These are phyloP conservation scores for Tylopilus intermedius DNA, from an alignment of 768 basidiomycete genomes.

Conservation along the genomic window DNA sequence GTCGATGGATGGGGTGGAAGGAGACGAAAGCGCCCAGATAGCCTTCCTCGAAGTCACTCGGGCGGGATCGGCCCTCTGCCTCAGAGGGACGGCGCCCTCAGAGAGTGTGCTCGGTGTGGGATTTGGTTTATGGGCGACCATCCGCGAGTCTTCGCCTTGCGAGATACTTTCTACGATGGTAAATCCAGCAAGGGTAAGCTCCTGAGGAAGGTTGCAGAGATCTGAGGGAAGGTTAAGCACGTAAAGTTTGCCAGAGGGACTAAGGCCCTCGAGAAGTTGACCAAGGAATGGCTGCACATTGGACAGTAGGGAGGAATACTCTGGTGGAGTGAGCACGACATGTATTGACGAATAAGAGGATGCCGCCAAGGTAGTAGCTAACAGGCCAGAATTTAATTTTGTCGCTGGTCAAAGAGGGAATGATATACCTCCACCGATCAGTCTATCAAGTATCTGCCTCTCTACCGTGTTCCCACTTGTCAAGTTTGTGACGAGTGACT, in stretches of 20 bases:
- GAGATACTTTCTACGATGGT: slow-evolving; percentile 42
- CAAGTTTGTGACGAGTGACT: slow-evolving; percentile 58
- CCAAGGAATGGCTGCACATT: slow-evolving; percentile 52
- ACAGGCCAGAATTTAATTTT: slow-evolving; percentile 1
- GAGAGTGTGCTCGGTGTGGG: slow-evolving; percentile 32
- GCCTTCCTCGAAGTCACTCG: slow-evolving; percentile 80
- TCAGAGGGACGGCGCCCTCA: slow-evolving; percentile 40
- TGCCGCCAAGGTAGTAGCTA: slow-evolving; percentile 55
- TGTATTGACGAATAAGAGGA: slow-evolving; percentile 62
- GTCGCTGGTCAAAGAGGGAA: slow-evolving; percentile 3
- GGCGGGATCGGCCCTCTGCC: slow-evolving; percentile 45
- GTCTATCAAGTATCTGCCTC: slow-evolving; percentile 75
- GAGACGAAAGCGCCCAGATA: slow-evolving; percentile 75
- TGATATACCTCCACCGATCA: slow-evolving; percentile 68
- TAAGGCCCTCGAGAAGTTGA: slow-evolving; percentile 55
- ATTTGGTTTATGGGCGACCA: slow-evolving; percentile 71
- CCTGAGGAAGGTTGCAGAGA: slow-evolving; percentile 44
- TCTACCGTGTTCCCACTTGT: slow-evolving; percentile 49
- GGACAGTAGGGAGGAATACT: slow-evolving; percentile 56
- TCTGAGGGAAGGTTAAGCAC: slow-evolving; percentile 49
- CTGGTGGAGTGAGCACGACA: slow-evolving; percentile 56
- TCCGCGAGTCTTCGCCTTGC: slow-evolving; percentile 33
- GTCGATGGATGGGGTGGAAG: slow-evolving; percentile 72
- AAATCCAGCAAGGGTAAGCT: slow-evolving; percentile 67
- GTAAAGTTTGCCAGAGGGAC: slow-evolving; percentile 65